Percentiles rank a stretch among this genome's conserved stretches.
These are phyloP conservation scores for Polychytrium aggregatum DNA, from an alignment of 192 early-diverging fungal genomes.

Conservation along the genomic window DNA sequence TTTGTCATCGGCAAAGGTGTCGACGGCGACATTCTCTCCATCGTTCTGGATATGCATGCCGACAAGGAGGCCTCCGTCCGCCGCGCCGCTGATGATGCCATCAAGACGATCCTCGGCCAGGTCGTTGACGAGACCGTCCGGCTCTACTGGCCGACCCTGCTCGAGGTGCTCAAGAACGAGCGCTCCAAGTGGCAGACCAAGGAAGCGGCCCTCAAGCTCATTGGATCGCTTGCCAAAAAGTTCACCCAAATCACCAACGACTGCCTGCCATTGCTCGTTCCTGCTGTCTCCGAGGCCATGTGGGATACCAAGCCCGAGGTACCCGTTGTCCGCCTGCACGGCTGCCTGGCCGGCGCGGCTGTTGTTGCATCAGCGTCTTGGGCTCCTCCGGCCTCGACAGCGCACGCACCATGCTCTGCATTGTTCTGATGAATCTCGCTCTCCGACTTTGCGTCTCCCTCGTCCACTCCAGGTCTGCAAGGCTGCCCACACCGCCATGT, in stretches of 20 bases:
- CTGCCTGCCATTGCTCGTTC: slow-evolving; percentile 48
- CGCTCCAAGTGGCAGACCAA: slow-evolving; percentile 70
- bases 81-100: slow-evolving; percentile 28
- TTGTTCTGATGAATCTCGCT: no score
- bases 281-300: slow-evolving; percentile 61
- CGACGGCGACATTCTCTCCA: no score
- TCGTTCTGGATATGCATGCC: slow-evolving; percentile 43
- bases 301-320: slow-evolving; percentile 76
- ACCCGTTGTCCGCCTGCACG: slow-evolving; percentile 5
- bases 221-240: slow-evolving; percentile 31
- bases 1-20: slow-evolving; percentile 49
- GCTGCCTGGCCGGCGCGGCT: no score
- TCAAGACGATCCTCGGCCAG: slow-evolving; percentile 26
- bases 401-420: no score
- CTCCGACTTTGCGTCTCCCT: no score
- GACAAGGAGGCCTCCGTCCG: slow-evolving; percentile 37
- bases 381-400: no score
- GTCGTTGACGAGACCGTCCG: no score
- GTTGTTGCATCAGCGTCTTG: no score
- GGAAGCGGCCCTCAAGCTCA: slow-evolving; percentile 34
- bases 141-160: slow-evolving; percentile 54
- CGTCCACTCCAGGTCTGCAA: slow-evolving; percentile 42
- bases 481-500: slow-evolving; percentile 57
- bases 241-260: slow-evolving; percentile 30
- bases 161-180: slow-evolving; percentile 58